phyloP scores from a whole-genome alignment of 768 basidiomycete species.

The Hericium erinaceus region DNA sequence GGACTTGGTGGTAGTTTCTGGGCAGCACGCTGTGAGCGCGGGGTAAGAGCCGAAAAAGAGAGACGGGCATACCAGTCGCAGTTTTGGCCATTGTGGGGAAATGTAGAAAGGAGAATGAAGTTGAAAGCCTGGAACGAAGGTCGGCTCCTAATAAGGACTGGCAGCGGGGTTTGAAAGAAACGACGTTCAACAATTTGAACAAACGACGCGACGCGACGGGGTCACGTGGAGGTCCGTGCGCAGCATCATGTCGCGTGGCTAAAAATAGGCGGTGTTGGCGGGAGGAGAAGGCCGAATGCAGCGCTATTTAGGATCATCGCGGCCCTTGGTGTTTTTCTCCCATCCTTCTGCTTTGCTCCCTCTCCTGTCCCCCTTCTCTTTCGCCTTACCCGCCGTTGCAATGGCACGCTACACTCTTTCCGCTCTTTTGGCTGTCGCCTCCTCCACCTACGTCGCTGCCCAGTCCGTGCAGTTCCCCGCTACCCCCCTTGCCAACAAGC shows the following conservation, averaged over 20 bases:
- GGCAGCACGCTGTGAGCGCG: conserved; percentile 1
- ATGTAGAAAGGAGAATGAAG: not conserved
- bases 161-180: conserved; percentile 16
- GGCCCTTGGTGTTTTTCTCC: not conserved
- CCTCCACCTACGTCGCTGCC: conserved; percentile 16
- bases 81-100: conserved; percentile 41
- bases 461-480: conserved; percentile 15
- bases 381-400: conserved; percentile 5
- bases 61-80: conserved; percentile 31
- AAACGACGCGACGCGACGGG: not conserved
- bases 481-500: conserved; percentile 21
- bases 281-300: not conserved
- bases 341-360: conserved; percentile 4
- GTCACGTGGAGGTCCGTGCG: not conserved
- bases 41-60: not conserved
- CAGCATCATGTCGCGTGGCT: not conserved
- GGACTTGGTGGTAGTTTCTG: conserved; percentile 44
- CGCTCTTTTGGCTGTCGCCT: conserved; percentile 22
- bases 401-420: conserved; percentile 30
- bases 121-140: not conserved
- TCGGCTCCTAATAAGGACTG: conserved; percentile 4
- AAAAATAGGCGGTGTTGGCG: not conserved
- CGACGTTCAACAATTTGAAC: conserved; percentile 16
- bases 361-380: conserved; percentile 5
- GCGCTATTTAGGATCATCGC: not conserved